phyloP scores from a whole-genome alignment of 2,329 filamentous ascomycete genomes.

The Xylaria sp. region DNA sequence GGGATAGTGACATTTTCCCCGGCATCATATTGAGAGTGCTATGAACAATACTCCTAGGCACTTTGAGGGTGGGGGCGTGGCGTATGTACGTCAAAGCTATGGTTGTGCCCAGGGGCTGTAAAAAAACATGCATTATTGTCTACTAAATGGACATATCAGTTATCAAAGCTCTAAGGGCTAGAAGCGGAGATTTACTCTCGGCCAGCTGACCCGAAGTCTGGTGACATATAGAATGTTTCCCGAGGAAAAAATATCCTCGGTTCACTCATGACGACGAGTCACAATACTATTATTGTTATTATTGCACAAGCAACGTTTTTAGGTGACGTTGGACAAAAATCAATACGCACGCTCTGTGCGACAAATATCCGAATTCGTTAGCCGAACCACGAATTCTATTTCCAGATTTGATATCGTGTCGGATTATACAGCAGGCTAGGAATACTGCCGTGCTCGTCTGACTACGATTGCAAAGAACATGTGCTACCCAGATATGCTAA shows the following conservation, averaged over 20 bases:
- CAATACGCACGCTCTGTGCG: neutral
- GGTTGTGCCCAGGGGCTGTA: neutral
- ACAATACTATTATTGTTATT: neutral
- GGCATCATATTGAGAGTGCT: too few relatives aligned
- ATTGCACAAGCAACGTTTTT: neutral
- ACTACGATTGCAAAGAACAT: neutral
- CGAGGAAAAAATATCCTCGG: neutral
- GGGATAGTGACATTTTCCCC: neutral
- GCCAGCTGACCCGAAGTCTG: neutral
- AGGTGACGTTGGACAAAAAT: neutral
- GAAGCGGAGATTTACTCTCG: neutral
- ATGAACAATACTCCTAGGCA: too few relatives aligned
- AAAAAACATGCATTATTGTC: neutral
- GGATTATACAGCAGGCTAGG: neutral
- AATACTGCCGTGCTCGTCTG: neutral
- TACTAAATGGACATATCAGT: neutral
- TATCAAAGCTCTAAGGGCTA: neutral
- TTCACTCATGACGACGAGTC: neutral
- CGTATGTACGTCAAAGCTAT: too few relatives aligned
- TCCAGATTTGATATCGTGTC: too few relatives aligned
- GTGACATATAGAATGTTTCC: too few relatives aligned
- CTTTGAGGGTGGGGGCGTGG: too few relatives aligned
- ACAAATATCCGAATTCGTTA: neutral
- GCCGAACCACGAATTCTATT: neutral
- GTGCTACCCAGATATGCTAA: neutral